phyloP scores from a whole-genome alignment of 2,329 filamentous ascomycete species.

The Alternaria conjuncta region DNA sequence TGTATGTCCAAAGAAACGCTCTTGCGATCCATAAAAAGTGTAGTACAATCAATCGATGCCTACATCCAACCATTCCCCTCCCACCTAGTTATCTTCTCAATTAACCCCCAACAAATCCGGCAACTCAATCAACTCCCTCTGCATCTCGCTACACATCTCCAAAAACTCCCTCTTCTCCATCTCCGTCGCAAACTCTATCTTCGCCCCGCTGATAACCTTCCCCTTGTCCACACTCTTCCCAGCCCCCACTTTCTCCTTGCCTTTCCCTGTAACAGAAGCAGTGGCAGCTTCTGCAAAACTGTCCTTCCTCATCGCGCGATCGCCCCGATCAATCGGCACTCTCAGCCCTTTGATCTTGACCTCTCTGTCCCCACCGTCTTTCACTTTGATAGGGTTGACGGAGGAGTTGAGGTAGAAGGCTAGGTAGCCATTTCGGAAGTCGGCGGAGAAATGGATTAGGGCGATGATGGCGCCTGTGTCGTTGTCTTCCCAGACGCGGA shows the following conservation, averaged over 20 bases:
- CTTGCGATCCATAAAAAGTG: too few species aligned
- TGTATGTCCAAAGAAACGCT: too few species aligned
- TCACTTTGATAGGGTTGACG: constrained; percentile 47
- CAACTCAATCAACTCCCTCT: constrained; percentile 47
- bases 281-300: constrained; percentile 14
- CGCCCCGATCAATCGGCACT: constrained; percentile 38
- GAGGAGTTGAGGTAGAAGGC: constrained; percentile 54
- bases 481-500: constrained; percentile 56
- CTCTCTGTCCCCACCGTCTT: constrained; percentile 48
- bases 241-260: constrained; percentile 13
- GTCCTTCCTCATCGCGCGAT: constrained; percentile 27
- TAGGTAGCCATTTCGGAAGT: constrained; percentile 53
- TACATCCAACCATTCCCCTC: background rate
- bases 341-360: constrained; percentile 54
- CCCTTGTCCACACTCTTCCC: constrained; percentile 38
- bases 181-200: constrained; percentile 54
- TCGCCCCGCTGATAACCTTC: constrained; percentile 51
- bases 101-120: constrained; percentile 47
- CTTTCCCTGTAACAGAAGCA: constrained; percentile 4
- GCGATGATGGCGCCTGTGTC: constrained; percentile 52
- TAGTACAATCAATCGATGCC: background rate
- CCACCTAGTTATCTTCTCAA: background rate
- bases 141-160: constrained; percentile 45
- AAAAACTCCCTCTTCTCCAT: constrained; percentile 52
- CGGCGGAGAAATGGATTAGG: constrained; percentile 53